phyloP scores from a whole-genome alignment of 306 rosid genomes.

The Casuarina equisetifolia region DNA sequence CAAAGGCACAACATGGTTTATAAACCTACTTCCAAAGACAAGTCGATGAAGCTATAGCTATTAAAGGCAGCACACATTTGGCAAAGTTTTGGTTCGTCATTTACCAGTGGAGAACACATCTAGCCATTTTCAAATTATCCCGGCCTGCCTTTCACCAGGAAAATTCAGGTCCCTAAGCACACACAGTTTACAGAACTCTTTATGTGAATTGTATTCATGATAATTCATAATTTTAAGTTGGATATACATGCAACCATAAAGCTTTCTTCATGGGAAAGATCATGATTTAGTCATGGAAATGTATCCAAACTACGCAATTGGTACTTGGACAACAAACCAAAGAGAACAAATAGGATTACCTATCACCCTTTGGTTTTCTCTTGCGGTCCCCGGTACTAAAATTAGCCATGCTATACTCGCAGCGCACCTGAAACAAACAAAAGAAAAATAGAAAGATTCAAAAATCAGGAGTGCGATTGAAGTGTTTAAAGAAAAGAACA shows the following conservation, averaged over 20 bases:
- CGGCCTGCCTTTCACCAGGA: not conserved
- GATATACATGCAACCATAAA: not conserved
- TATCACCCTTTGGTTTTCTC: slow-evolving; percentile 91
- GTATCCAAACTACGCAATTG: not conserved
- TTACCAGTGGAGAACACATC: not conserved
- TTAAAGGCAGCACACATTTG: not conserved
- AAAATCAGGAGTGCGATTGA: slow-evolving; percentile 10
- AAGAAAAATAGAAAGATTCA: not conserved
- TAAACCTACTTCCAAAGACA: not conserved
- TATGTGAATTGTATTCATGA: not conserved
- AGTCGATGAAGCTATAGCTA: not conserved
- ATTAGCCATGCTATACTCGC: slow-evolving; percentile 93
- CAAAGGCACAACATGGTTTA: not conserved
- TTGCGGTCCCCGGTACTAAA: slow-evolving; percentile 91
- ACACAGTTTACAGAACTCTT: not conserved
- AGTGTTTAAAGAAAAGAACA: not conserved
- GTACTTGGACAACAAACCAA: not conserved
- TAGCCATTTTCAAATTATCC: not conserved
- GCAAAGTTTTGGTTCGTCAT: not conserved
- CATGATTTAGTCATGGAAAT: not conserved
- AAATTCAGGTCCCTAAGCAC: not conserved
- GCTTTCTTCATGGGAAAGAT: not conserved
- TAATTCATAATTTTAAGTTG: not conserved
- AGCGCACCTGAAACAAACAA: slow-evolving; percentile 56
- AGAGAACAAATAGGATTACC: slow-evolving; percentile 40